Evolutionary conservation across 164 flowering plant species (phyloP), one percentile per base, ranked within the genome.

Genomic region (Nymphaea colorata): DNA sequence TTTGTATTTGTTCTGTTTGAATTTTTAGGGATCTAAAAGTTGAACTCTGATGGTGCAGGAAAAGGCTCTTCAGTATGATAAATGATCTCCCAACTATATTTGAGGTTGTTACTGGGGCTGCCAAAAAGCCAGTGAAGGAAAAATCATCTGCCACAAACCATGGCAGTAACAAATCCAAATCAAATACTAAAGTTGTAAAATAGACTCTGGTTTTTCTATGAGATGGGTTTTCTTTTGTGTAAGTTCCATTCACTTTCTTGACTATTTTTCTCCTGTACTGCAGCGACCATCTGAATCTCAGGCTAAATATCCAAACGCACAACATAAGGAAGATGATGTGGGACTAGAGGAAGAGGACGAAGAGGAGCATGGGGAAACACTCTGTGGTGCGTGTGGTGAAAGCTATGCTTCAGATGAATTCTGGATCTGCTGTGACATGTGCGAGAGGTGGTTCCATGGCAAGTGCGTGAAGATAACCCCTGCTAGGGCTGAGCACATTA

Each of bases 381-480:
- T 61, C 8, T 61, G 98, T 65, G 98, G 96, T 42, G 93, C 91
- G 15, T 92, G 98, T 76, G 98, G 96, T 6, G 89, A 85, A 72
- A 84, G 84, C 79, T 87, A 92, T 77, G 86, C 84, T 12, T 68
- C 89, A 0, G 96, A 88, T 75, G 96, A 90, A 73, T 92, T 92
- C 83, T 92, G 96, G 96, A 88, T 91, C 57, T 89, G 91, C 79
- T 91, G 98, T 43, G 96, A 92, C 74, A 73, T 84, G 11, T 91
- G 98, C 12, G 95, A 89, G 78, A 82, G 73, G 77, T 91, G 96
- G 97, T 91, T 87, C 76, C 97, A 87, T 79, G 97, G 97, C 0
- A 86, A 84, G 78, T 91, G 96, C 60, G 97, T 91, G 73, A 91
- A 89, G 82, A 87, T 89, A 73, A 89, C 96, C 59, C 90, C 90